These are phyloP conservation scores for Aegilops tauschii DNA, from an alignment of 176 grass and related monocot genomes.

Conservation along the genomic window DNA sequence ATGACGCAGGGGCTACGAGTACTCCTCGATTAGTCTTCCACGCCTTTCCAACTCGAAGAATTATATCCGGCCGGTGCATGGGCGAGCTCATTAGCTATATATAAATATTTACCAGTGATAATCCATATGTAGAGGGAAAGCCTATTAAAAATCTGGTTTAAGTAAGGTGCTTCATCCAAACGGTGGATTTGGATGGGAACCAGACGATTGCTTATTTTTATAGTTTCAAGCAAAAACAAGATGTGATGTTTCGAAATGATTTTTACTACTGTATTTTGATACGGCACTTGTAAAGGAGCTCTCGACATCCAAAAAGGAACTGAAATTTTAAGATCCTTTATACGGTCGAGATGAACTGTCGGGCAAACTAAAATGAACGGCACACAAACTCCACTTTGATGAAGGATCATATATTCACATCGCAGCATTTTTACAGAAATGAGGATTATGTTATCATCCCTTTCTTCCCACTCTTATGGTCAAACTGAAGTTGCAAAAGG, in stretches of 20 bases:
- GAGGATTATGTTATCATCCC: background rate
- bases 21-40: too few relatives aligned
- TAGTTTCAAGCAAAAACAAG: too few relatives aligned
- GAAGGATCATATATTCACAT: background rate
- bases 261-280: background rate
- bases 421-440: background rate
- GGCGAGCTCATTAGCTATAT: too few relatives aligned
- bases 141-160: background rate
- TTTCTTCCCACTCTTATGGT: background rate
- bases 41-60: too few relatives aligned
- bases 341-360: background rate
- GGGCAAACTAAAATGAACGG: background rate
- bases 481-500: slow-evolving; percentile 1
- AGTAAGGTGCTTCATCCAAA: background rate
- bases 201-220: too few relatives aligned
- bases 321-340: background rate
- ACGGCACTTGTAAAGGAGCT: background rate
- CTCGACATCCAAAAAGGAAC: background rate
- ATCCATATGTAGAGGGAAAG: too few relatives aligned
- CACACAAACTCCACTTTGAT: background rate
- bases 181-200: too few relatives aligned
- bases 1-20: too few relatives aligned
- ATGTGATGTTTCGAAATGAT: too few relatives aligned
- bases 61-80: too few relatives aligned
- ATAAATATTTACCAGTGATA: too few relatives aligned